A percentile compares a stretch with the other conserved stretches of the same genome.
Conservation (phyloP, 129 eudicot genomes). For the Escallonia rubra region DNA sequence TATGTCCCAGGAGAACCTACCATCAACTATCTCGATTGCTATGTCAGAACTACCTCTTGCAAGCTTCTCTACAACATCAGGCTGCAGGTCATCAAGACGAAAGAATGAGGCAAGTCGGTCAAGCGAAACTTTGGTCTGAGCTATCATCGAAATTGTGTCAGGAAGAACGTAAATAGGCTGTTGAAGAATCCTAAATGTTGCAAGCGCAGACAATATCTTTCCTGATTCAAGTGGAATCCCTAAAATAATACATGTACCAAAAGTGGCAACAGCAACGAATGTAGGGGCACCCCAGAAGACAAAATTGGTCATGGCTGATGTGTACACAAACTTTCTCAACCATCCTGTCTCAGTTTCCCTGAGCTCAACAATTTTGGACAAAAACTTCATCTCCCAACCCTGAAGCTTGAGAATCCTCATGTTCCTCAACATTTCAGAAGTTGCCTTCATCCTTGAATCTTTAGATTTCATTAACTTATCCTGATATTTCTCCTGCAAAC, state of each 20-base stretch:
- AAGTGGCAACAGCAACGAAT: slow-evolving; percentile 66
- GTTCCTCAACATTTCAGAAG: slow-evolving; percentile 48
- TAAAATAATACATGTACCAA: slow-evolving; percentile 62
- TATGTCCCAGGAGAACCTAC: slow-evolving; percentile 71
- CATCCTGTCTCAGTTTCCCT: slow-evolving; percentile 34
- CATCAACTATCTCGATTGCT: slow-evolving; percentile 57
- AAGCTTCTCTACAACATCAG: slow-evolving; percentile 51
- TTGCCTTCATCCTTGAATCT: slow-evolving; percentile 51
- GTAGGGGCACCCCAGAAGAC: slow-evolving; percentile 80
- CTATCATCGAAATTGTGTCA: slow-evolving; percentile 64
- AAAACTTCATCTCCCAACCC: slow-evolving; percentile 53
- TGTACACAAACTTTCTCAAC: slow-evolving; percentile 35
- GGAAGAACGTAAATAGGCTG: slow-evolving; percentile 83
- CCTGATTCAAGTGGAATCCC: slow-evolving; percentile 86
- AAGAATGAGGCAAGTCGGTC: slow-evolving; percentile 77
- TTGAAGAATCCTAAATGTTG: slow-evolving; percentile 81
- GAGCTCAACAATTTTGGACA: slow-evolving; percentile 31
- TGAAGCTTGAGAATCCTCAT: slow-evolving; percentile 59
- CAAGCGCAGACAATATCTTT: slow-evolving; percentile 75
- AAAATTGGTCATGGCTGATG: slow-evolving; percentile 39
- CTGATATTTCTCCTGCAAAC: slow-evolving; percentile 36
- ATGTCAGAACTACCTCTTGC: slow-evolving; percentile 31
- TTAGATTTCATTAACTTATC: slow-evolving; percentile 40
- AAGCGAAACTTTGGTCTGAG: slow-evolving; percentile 91
- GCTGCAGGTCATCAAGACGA: slow-evolving; percentile 51